Evolutionary conservation across 305 asterid species (phyloP).

Genomic region (Solanum hybrid): DNA sequence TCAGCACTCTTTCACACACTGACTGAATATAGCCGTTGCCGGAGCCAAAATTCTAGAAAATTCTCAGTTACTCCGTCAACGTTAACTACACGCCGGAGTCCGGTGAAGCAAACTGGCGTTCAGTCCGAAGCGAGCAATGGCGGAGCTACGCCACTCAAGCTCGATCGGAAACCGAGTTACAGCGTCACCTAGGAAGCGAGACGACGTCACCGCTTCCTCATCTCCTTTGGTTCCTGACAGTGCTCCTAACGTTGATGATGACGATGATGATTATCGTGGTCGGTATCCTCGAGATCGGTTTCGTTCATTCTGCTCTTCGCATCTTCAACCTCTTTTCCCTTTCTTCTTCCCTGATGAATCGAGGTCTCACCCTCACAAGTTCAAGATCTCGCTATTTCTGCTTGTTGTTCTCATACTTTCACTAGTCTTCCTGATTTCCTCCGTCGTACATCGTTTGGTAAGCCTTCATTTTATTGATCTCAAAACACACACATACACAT

Average conservation of each 20-base stretch:
- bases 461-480: constrained; percentile 8
- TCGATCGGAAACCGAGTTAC: constrained; percentile 69
- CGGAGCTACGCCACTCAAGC: constrained; percentile 99
- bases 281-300: constrained; percentile 70
- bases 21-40: neutral
- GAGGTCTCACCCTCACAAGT: constrained; percentile 41
- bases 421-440: constrained; percentile 37
- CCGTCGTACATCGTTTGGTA: constrained; percentile 62
- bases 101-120: constrained; percentile 57
- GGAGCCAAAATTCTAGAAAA: neutral
- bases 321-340: constrained; percentile 48
- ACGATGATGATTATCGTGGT: constrained; percentile 31
- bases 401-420: constrained; percentile 36
- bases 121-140: constrained; percentile 93
- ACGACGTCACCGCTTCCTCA: constrained; percentile 33
- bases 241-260: constrained; percentile 13
- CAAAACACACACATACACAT: neutral
- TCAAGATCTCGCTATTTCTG: constrained; percentile 56
- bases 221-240: constrained; percentile 18
- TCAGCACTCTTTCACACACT: neutral
- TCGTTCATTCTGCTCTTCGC: constrained; percentile 28
- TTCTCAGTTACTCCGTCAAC: neutral
- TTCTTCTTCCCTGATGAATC: constrained; percentile 44
- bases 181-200: constrained; percentile 34
- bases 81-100: neutral